Conservation (phyloP, 768 basidiomycete species). For the Hemileccinum rubropunctum region DNA sequence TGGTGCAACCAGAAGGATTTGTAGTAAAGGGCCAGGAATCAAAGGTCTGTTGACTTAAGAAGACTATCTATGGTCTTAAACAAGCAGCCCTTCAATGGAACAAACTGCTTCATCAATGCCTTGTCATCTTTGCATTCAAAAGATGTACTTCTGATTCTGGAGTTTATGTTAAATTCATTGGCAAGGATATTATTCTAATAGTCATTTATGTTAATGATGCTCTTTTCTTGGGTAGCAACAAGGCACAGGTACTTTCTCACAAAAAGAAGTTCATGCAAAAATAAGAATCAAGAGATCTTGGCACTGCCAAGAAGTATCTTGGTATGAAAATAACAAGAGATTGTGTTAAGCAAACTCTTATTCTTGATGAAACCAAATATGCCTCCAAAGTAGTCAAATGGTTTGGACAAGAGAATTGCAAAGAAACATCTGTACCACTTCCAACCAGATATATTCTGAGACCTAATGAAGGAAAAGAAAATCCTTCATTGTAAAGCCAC, state of each 20-base stretch:
- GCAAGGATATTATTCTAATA: neutral
- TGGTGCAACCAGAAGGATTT: neutral
- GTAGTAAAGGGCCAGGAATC: neutral
- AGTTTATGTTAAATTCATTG: neutral
- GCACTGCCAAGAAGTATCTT: neutral
- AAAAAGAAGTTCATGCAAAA: neutral
- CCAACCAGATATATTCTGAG: neutral
- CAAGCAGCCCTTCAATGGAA: neutral
- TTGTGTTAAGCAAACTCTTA: neutral
- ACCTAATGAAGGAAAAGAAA: too few relatives aligned
- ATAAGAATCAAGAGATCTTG: neutral
- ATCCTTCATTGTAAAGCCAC: neutral
- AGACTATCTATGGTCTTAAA: neutral
- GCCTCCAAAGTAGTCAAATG: neutral
- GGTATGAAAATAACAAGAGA: neutral
- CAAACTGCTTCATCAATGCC: neutral
- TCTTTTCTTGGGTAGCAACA: neutral
- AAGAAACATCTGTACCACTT: neutral
- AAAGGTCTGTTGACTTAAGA: neutral
- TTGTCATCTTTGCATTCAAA: neutral
- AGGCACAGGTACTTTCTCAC: neutral
- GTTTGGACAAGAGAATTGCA: neutral
- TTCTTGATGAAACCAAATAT: neutral
- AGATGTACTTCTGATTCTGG: neutral
- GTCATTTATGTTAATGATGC: neutral